Evolutionary conservation across 1,284 basidiomycete genomes (phyloP), one percentile per base, ranked within the genome.

Genomic region (Pseudozyma sp.): DNA sequence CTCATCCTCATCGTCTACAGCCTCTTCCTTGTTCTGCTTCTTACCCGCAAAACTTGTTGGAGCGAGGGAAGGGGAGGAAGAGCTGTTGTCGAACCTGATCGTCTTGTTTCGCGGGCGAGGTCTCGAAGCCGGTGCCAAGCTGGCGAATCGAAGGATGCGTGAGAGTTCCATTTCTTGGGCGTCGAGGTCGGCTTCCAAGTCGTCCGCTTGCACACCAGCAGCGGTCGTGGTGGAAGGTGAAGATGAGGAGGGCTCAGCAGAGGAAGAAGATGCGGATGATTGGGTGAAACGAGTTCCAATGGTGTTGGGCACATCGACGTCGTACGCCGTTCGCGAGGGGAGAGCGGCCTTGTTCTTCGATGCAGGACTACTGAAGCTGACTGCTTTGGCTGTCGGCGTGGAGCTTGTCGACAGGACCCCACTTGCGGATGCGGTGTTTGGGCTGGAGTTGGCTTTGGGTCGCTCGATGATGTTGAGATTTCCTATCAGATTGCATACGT

Each of bases 251-350:
- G 35, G 25, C 25, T 31, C 5, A 34, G 47, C 8, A 45, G 51
- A 13, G 21, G 35, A n/a, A 19, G 48, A 14, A 13, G 38, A 11
- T 12, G 35, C 21, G 50, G 50, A 5, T 18, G 35, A 12, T 31
- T 43, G 6, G 14, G 6, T 31, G 58, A 64, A 60, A 2, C 70
- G 53, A 2, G 50, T 5, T 5, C 70, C 65, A 45, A 73, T 36
- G 8, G 31, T 68, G 52, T 69, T 69, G 13, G 66, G 70, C 3
- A 73, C 66, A 25, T 73, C 70, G 19, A 69, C 62, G 21, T 51
- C 48, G 47, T 61, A 69, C 0, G 56, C 18, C 38, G 54, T 50
- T 38, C 50, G 31, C 0, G 62, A 70, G 7, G 57, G 49, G 8
- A 39, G 18, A 35, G 40, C 1, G n/a, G 53, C n/a, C 13, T 44